Evolutionary conservation across 23 red algal genomes (phyloP).

Genomic region (Gracilariopsis chorda): DNA sequence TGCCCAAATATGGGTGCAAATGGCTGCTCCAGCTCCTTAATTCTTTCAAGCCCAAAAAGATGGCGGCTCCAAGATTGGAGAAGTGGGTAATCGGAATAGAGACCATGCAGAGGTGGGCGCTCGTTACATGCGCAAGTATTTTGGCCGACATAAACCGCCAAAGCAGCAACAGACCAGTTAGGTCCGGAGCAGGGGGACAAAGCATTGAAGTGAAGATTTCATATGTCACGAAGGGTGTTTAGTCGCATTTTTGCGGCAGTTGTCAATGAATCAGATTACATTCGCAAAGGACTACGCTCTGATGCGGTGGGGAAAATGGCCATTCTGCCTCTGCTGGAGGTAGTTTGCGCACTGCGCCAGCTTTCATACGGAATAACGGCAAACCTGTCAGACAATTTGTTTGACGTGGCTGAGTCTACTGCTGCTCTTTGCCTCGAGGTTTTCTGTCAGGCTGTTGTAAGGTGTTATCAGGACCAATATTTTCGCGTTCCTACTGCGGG

Average conservation of each 20-base stretch:
- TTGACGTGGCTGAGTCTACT: not conserved
- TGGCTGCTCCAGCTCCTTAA: too few species aligned
- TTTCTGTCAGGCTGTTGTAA: not conserved
- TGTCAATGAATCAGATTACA: not conserved
- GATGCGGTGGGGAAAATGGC: conserved; percentile 4
- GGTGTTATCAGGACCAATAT: not conserved
- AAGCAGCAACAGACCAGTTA: not conserved
- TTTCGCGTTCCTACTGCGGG: not conserved
- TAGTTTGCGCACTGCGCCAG: not conserved
- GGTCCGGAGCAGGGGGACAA: not conserved
- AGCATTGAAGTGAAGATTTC: not conserved
- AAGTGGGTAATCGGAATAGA: not conserved
- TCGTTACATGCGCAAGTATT: not conserved
- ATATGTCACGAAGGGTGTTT: not conserved
- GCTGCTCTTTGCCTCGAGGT: not conserved
- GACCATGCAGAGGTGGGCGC: not conserved
- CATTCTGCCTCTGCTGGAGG: not conserved
- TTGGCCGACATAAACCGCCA: not conserved
- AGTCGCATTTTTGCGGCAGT: not conserved
- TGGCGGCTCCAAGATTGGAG: not conserved
- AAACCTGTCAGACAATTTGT: not conserved
- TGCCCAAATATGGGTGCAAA: too few species aligned
- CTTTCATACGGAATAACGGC: not conserved
- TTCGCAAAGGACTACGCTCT: not conserved
- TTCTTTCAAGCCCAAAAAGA: too few species aligned